A percentile compares a stretch with the other conserved stretches of the same genome.
Conservation (phyloP, 306 rosid genomes). For the Pachyrhizus erosus region DNA sequence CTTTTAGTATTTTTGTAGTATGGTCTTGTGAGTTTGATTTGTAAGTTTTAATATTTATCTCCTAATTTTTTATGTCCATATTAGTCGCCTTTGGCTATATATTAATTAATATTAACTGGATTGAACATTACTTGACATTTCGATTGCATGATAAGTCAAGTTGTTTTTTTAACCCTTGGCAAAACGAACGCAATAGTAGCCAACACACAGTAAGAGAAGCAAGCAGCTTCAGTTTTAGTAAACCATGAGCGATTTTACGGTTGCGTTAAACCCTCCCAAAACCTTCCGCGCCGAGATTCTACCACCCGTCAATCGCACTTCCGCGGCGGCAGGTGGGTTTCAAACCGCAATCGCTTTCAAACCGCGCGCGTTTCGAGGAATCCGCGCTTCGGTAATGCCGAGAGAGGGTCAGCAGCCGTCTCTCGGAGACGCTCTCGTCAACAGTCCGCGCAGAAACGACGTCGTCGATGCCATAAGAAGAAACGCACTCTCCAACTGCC, state of each 20-base stretch:
- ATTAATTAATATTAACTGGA: no score
- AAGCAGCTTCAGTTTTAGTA: not conserved
- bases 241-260: slow-evolving; percentile 46
- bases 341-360: slow-evolving; percentile 27
- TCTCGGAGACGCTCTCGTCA: slow-evolving; percentile 55
- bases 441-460: slow-evolving; percentile 56
- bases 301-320: slow-evolving; percentile 12
- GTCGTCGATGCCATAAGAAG: slow-evolving; percentile 50
- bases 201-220: not conserved
- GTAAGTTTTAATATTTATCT: no score
- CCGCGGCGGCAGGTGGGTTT: not conserved
- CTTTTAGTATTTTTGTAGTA: no score
- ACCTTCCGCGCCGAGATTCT: slow-evolving; percentile 49
- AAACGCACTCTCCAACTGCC: slow-evolving; percentile 57
- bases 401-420: slow-evolving; percentile 49
- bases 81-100: no score
- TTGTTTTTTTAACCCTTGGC: no score
- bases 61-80: no score
- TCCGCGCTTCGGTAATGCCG: slow-evolving; percentile 50
- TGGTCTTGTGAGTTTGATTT: no score
- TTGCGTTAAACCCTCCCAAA: slow-evolving; percentile 70
- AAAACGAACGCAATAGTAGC: no score
- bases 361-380: slow-evolving; percentile 33
- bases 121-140: no score
- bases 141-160: no score